Conservation (phyloP, 306 rosid genomes). For the Trifolium dubium region DNA sequence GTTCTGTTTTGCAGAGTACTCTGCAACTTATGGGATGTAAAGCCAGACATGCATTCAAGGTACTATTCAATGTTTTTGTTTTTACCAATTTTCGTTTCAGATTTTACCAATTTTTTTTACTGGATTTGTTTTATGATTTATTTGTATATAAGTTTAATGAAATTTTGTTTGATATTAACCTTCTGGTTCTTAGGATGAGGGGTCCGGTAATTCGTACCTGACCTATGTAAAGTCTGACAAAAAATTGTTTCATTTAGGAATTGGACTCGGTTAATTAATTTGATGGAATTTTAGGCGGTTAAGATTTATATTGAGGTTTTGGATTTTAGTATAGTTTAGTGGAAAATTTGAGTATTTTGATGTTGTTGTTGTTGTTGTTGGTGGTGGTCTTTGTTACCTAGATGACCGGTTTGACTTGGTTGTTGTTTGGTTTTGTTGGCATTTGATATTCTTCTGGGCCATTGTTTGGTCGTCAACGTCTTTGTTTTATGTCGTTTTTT, state of each 20-base stretch:
- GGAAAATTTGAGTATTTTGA: conserved; percentile 7
- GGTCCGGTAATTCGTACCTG: too few relatives aligned
- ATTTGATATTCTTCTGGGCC: conserved; percentile 24
- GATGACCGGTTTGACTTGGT: conserved; percentile 35
- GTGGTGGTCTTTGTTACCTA: background rate
- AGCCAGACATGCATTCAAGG: conserved; percentile 95
- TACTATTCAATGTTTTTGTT: background rate
- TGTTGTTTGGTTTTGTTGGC: conserved; percentile 22
- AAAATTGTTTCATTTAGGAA: too few relatives aligned
- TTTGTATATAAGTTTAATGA: too few relatives aligned
- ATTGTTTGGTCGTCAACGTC: conserved; percentile 7
- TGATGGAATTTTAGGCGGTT: background rate
- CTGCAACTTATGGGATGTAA: conserved; percentile 96
- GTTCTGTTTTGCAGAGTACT: conserved; percentile 78
- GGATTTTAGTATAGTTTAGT: conserved; percentile 30
- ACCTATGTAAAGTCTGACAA: too few relatives aligned
- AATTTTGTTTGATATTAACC: too few relatives aligned
- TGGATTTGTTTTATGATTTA: too few relatives aligned
- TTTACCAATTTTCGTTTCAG: too few relatives aligned
- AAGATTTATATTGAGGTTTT: background rate
- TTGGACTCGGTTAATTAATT: background rate
- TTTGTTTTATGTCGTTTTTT: background rate
- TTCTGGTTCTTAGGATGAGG: too few relatives aligned
- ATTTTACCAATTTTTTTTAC: too few relatives aligned
- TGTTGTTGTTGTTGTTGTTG: background rate